Evolutionary conservation across 495 filamentous ascomycete species (phyloP).

Genomic region (Clohesyomyces aquaticus): DNA sequence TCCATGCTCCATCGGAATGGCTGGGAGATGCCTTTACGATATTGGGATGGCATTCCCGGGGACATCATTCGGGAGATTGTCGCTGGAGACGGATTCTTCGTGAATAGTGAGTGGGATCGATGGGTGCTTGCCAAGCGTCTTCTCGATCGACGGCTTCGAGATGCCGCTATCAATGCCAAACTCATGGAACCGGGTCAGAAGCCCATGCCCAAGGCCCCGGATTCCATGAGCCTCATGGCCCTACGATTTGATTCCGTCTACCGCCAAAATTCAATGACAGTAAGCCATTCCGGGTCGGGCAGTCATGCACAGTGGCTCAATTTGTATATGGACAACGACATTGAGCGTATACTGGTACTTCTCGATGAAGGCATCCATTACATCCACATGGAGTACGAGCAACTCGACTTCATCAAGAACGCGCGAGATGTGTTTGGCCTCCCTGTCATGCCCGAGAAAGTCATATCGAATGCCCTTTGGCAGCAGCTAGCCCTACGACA

Average conservation of each 20-base stretch:
- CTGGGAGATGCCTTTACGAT: conserved; percentile 60
- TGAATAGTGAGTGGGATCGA: conserved; percentile 61
- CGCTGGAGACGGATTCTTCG: conserved; percentile 64
- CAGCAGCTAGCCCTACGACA: conserved; percentile 60
- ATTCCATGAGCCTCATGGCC: conserved; percentile 50
- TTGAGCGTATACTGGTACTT: conserved; percentile 60
- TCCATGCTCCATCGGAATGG: conserved; percentile 65
- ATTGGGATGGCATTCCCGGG: conserved; percentile 63
- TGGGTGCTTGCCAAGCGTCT: conserved; percentile 61
- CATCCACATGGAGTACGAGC: conserved; percentile 63
- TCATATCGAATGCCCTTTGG: conserved; percentile 61
- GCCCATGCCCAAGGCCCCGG: conserved; percentile 46
- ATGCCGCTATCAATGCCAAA: conserved; percentile 50
- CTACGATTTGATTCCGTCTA: conserved; percentile 56
- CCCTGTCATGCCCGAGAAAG: conserved; percentile 57
- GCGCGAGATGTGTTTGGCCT: conserved; percentile 59
- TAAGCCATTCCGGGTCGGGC: conserved; percentile 47
- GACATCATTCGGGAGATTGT: conserved; percentile 62
- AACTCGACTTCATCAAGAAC: conserved; percentile 58
- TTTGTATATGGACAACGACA: conserved; percentile 55
- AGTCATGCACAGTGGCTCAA: conserved; percentile 51
- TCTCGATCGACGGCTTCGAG: conserved; percentile 56
- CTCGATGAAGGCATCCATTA: conserved; percentile 65
- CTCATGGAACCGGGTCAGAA: conserved; percentile 47
- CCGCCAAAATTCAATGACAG: conserved; percentile 47